Evolutionary conservation across 1,284 basidiomycete species (phyloP).

Genomic region (Ganoderma boninense): DNA sequence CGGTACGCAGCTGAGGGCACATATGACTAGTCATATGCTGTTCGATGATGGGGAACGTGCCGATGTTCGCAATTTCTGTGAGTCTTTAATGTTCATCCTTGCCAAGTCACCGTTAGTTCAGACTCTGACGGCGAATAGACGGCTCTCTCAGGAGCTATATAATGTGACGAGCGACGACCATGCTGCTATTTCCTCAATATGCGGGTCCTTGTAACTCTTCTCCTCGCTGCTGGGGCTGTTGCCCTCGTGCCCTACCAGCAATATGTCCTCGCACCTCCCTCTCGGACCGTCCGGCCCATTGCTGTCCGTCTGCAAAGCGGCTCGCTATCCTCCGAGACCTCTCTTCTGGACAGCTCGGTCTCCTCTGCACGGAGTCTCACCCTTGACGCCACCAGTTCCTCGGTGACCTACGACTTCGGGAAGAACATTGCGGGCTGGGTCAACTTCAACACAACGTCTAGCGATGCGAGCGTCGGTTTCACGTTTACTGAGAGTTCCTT

Average conservation of each 20-base stretch:
- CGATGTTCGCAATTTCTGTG: neutral
- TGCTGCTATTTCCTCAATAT: neutral
- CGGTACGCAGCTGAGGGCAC: neutral
- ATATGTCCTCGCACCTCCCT: conserved; percentile 29
- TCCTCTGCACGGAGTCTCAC: conserved; percentile 1
- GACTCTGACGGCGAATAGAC: neutral
- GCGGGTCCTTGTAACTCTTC: neutral
- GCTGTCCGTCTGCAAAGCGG: conserved; percentile 20
- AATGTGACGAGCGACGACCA: neutral
- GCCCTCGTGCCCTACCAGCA: conserved; percentile 11
- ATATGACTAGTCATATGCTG: neutral
- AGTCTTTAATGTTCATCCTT: neutral
- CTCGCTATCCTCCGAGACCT: conserved; percentile 6
- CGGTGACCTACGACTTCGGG: conserved; percentile 32
- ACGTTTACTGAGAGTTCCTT: conserved; percentile 30
- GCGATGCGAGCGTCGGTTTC: conserved; percentile 22
- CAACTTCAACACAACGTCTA: conserved; percentile 22
- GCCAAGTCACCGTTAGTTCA: neutral
- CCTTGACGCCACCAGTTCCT: conserved; percentile 18
- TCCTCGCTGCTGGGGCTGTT: neutral
- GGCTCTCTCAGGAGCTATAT: neutral
- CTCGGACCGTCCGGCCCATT: conserved; percentile 25
- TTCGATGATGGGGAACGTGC: neutral
- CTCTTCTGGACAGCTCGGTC: conserved; percentile 7
- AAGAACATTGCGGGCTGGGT: conserved; percentile 31